A percentile compares a stretch with the other conserved stretches of the same genome.
These are phyloP conservation scores for Viola pubescens DNA, from an alignment of 441 rosid species.

Conservation along the genomic window DNA sequence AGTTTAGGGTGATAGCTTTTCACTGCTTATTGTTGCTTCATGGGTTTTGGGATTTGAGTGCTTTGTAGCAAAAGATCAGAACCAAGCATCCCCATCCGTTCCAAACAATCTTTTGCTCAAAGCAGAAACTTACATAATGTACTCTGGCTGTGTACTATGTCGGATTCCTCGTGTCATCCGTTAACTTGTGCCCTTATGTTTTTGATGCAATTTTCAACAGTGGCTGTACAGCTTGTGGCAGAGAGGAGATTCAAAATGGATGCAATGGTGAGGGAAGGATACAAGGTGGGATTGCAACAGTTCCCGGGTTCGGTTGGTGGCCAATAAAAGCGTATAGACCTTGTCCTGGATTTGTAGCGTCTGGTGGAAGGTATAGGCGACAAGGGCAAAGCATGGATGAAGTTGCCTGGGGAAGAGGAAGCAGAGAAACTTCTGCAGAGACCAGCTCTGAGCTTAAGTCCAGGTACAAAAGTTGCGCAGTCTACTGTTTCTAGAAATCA, in stretches of 20 bases:
- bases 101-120: neutral
- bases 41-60: no score
- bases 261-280: conserved; percentile 94
- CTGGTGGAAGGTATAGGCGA: conserved; percentile 67
- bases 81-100: no score
- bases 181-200: neutral
- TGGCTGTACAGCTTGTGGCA: conserved; percentile 83
- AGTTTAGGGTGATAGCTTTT: no score
- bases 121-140: neutral
- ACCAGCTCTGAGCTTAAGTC: conserved; percentile 16
- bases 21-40: no score
- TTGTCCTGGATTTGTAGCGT: conserved; percentile 61
- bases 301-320: conserved; percentile 98
- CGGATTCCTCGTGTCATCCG: neutral
- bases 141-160: neutral
- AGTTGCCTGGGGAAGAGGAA: conserved; percentile 33
- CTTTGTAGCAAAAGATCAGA: no score
- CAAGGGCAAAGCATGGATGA: conserved; percentile 92
- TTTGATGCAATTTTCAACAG: conserved; percentile 22
- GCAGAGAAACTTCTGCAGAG: neutral
- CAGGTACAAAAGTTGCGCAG: conserved; percentile 20
- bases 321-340: conserved; percentile 92
- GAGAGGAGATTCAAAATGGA: conserved; percentile 63
- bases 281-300: conserved; percentile 94
- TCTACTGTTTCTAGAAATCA: neutral